Conservation (phyloP, 2,329 filamentous ascomycete genomes). For the Fusarium agapanthi region DNA sequence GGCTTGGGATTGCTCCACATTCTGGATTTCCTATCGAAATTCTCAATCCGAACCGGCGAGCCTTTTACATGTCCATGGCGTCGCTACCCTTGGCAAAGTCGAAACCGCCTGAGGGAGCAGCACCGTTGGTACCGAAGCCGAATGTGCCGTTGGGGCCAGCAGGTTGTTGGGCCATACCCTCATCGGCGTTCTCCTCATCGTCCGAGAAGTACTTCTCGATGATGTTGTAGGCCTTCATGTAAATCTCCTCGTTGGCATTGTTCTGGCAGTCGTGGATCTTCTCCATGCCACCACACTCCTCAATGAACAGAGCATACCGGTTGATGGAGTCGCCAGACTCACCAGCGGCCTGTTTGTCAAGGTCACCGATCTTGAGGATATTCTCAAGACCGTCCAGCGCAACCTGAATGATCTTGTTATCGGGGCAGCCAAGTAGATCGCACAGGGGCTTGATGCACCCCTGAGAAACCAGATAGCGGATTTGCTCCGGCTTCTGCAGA, state of each 20-base stretch:
- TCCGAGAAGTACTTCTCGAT: slow-evolving; percentile 99
- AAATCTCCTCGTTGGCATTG: slow-evolving; percentile 99
- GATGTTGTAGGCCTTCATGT: slow-evolving; percentile 99
- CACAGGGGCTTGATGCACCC: slow-evolving; percentile 98
- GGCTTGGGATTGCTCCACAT: slow-evolving; percentile 31
- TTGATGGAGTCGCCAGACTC: slow-evolving; percentile 84
- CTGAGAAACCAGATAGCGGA: slow-evolving; percentile 90
- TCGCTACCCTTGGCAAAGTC: slow-evolving; percentile 84
- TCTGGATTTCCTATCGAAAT: slow-evolving; percentile 19
- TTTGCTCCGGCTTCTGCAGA: slow-evolving; percentile 98
- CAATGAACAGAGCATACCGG: slow-evolving; percentile 96
- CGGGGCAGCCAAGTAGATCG: slow-evolving; percentile 92
- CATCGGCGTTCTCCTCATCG: slow-evolving; percentile 92
- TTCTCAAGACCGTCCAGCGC: slow-evolving; percentile 98
- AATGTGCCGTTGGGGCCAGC: slow-evolving; percentile 78
- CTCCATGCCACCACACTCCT: slow-evolving; percentile 99
- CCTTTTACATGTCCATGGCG: slow-evolving; percentile 70
- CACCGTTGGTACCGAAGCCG: slow-evolving; percentile 75
- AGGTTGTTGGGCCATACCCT: slow-evolving; percentile 72
- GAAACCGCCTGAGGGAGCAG: slow-evolving; percentile 80
- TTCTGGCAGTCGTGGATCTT: slow-evolving; percentile 99
- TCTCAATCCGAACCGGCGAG: slow-evolving; percentile 2
- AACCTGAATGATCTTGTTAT: slow-evolving; percentile 99
- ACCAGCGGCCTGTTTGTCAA: slow-evolving; percentile 91
- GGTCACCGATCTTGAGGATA: slow-evolving; percentile 98